Evolutionary conservation across 441 rosid genomes (phyloP).

Genomic region (Hypseocharis bilobata): DNA sequence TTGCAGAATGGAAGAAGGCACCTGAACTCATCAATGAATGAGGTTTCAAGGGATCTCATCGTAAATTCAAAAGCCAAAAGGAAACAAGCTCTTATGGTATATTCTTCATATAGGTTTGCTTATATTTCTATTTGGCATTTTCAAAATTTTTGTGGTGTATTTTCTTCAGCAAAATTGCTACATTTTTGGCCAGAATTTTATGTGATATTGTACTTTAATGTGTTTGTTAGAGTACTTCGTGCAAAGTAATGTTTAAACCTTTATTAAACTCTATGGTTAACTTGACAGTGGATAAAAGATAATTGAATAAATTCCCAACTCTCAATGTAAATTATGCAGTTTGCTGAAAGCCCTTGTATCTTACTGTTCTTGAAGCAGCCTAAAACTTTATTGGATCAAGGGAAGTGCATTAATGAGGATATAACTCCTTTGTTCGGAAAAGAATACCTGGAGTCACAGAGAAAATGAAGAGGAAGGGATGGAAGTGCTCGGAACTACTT

Average conservation of each 20-base stretch:
- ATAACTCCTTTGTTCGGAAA: not conserved
- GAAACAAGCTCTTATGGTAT: constrained; percentile 90
- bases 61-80: constrained; percentile 78
- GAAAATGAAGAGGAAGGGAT: not conserved
- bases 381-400: not conserved
- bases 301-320: not conserved
- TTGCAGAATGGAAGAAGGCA: constrained; percentile 92
- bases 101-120: constrained; percentile 12
- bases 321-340: constrained; percentile 1
- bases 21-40: constrained; percentile 77
- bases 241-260: not conserved
- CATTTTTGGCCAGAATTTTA: not conserved
- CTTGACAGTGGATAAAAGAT: not conserved
- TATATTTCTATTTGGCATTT: not conserved
- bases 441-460: not conserved
- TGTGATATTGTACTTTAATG: not conserved
- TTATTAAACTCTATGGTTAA: not conserved
- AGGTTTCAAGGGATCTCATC: constrained; percentile 91
- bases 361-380: not conserved
- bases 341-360: not conserved
- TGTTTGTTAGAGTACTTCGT: not conserved
- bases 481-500: not conserved
- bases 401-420: not conserved
- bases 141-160: not conserved
- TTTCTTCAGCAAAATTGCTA: not conserved